These are phyloP conservation scores for Cutaneotrichosporon sp. DNA, from an alignment of 1,284 basidiomycete species.

Conservation along the genomic window DNA sequence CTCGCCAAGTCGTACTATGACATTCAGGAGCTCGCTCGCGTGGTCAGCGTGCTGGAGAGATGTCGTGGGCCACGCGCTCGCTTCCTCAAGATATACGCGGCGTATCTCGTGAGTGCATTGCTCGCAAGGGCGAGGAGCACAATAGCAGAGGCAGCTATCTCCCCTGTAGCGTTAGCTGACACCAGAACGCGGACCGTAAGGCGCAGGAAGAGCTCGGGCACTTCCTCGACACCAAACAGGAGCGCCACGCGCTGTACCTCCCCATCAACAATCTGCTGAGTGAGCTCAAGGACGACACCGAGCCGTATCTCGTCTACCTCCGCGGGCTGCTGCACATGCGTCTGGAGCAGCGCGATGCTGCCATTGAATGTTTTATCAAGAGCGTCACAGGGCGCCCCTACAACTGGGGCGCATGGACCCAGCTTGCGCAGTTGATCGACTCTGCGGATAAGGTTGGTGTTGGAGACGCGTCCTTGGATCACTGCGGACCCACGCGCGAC, in stretches of 20 bases:
- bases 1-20: constrained; percentile 73
- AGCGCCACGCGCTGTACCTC: constrained; percentile 61
- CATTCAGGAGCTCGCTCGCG: constrained; percentile 72
- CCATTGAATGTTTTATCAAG: constrained; percentile 72
- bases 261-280: constrained; percentile 61
- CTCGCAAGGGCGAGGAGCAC: background rate
- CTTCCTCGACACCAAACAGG: constrained; percentile 60
- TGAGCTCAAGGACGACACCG: constrained; percentile 57
- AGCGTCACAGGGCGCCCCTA: constrained; percentile 80
- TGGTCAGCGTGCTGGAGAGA: constrained; percentile 59
- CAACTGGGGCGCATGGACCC: constrained; percentile 93
- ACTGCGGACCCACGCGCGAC: background rate
- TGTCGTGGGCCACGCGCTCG: constrained; percentile 65
- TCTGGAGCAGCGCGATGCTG: constrained; percentile 71
- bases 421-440: constrained; percentile 72
- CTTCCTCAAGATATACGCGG: constrained; percentile 75
- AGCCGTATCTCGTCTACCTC: constrained; percentile 74
- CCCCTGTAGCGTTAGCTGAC: too few species aligned
- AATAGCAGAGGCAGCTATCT: too few species aligned
- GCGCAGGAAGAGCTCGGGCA: constrained; percentile 48
- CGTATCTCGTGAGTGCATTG: constrained; percentile 66
- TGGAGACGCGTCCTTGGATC: too few species aligned
- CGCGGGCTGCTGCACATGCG: constrained; percentile 75
- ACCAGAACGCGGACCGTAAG: constrained; percentile 47
- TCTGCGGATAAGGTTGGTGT: constrained; percentile 78